A percentile compares a stretch with the other conserved stretches of the same genome.
Evolutionary conservation across 306 rosid genomes (phyloP).

Genomic region (Cicer judaicum): DNA sequence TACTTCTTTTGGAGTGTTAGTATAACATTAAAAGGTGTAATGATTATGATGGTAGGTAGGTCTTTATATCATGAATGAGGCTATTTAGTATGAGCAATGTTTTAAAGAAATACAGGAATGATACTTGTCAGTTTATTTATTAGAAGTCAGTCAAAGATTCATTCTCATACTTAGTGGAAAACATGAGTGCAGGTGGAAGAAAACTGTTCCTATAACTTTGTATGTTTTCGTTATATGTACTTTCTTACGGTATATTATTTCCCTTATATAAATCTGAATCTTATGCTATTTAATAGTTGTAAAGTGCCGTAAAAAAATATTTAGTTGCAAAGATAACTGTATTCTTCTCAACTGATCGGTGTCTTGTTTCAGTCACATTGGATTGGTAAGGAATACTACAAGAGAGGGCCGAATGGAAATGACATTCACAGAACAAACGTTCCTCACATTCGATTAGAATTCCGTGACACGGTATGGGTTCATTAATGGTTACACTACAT

Average conservation of each 20-base stretch:
- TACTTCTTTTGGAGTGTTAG: slow-evolving; percentile 13
- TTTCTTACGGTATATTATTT: too few relatives aligned
- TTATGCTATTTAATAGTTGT: not conserved
- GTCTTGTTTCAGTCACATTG: slow-evolving; percentile 77
- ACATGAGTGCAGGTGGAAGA: too few relatives aligned
- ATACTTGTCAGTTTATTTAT: too few relatives aligned
- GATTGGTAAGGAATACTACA: slow-evolving; percentile 91
- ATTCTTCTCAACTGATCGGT: slow-evolving; percentile 33
- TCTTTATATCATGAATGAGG: too few relatives aligned
- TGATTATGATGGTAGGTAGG: not conserved
- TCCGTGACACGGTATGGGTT: slow-evolving; percentile 79
- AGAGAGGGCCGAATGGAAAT: slow-evolving; percentile 92
- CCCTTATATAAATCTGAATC: not conserved
- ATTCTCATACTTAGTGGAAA: too few relatives aligned
- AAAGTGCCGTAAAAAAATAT: too few relatives aligned
- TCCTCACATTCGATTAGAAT: slow-evolving; percentile 95
- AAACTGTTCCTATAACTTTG: too few relatives aligned
- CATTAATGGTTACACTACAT: not conserved
- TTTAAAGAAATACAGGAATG: too few relatives aligned
- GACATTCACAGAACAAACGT: slow-evolving; percentile 92
- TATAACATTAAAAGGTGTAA: not conserved
- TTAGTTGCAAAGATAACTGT: not conserved
- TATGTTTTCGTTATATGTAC: too few relatives aligned
- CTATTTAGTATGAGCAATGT: too few relatives aligned
- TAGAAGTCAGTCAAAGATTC: too few relatives aligned